phyloP scores from a whole-genome alignment of 2,329 filamentous ascomycete species.

The Aspergillus aculeatinus region DNA sequence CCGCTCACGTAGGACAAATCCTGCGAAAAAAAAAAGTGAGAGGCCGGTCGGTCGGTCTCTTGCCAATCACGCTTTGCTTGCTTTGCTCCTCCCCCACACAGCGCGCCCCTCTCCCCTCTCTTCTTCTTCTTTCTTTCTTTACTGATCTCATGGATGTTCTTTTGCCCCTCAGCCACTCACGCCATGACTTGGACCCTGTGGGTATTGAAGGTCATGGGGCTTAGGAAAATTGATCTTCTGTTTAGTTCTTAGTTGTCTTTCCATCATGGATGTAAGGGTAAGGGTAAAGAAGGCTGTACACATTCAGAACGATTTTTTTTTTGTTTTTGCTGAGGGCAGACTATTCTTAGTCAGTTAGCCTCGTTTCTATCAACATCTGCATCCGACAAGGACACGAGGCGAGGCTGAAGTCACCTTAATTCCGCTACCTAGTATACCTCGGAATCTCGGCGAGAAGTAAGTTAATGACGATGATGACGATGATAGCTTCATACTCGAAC shows the following conservation, averaged over 20 bases:
- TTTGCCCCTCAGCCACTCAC: constrained; percentile 2
- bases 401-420: no score
- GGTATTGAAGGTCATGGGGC: constrained; percentile 5
- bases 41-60: neutral
- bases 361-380: neutral
- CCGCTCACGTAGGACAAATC: neutral
- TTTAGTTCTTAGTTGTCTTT: neutral
- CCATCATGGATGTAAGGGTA: no score
- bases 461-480: neutral
- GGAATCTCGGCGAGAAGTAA: no score
- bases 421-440: no score
- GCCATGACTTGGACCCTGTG: neutral
- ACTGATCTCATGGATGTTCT: neutral
- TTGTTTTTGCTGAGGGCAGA: no score
- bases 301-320: no score
- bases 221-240: neutral
- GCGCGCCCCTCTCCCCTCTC: neutral
- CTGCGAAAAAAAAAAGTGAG: neutral
- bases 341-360: neutral
- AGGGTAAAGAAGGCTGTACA: no score
- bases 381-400: no score
- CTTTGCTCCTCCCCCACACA: no score
- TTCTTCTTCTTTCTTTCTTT: neutral
- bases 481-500: neutral
- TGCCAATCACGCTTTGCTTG: neutral